phyloP scores from a whole-genome alignment of 2,329 filamentous ascomycete species.

The Colletotrichum liriopes region DNA sequence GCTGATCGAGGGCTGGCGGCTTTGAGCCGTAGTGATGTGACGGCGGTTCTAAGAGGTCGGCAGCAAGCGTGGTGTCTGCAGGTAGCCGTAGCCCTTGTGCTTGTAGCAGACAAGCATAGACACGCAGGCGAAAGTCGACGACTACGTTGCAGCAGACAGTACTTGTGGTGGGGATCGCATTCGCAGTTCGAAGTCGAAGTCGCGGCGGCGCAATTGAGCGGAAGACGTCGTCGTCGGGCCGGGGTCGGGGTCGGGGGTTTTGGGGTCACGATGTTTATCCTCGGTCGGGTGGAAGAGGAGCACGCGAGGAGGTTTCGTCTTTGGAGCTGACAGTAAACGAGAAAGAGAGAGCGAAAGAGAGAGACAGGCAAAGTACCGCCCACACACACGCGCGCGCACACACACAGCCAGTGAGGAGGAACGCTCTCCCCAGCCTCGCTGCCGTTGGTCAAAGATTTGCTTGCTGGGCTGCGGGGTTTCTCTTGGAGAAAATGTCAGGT shows the following conservation, averaged over 20 bases:
- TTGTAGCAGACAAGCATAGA: conserved; percentile 38
- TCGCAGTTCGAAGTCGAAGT: conserved; percentile 8
- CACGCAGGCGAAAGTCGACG: conserved; percentile 34
- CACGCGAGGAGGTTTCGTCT: conserved; percentile 38
- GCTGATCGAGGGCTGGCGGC: conserved; percentile 36
- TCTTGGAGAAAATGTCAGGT: conserved; percentile 40
- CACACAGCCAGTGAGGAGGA: conserved; percentile 19
- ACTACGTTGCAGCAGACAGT: conserved; percentile 19
- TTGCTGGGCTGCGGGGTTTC: conserved; percentile 41
- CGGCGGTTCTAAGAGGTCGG: conserved; percentile 40
- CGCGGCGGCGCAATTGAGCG: conserved; percentile 28
- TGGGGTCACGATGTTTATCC: conserved; percentile 41
- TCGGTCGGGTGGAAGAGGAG: conserved; percentile 43
- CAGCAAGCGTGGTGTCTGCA: conserved; percentile 37
- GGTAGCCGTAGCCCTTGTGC: conserved; percentile 42
- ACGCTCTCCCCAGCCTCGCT: conserved; percentile 36
- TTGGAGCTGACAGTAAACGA: conserved; percentile 29
- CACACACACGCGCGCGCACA: background rate
- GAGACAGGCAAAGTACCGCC: conserved; percentile 10
- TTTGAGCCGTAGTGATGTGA: conserved; percentile 37
- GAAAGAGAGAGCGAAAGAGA: conserved; percentile 1
- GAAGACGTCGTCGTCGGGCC: conserved; percentile 14
- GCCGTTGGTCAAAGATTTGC: conserved; percentile 42
- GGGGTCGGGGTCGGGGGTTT: conserved; percentile 8
- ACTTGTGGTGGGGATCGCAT: conserved; percentile 21